Conservation (phyloP, 768 basidiomycete genomes). For the Lentinula raphanica region DNA sequence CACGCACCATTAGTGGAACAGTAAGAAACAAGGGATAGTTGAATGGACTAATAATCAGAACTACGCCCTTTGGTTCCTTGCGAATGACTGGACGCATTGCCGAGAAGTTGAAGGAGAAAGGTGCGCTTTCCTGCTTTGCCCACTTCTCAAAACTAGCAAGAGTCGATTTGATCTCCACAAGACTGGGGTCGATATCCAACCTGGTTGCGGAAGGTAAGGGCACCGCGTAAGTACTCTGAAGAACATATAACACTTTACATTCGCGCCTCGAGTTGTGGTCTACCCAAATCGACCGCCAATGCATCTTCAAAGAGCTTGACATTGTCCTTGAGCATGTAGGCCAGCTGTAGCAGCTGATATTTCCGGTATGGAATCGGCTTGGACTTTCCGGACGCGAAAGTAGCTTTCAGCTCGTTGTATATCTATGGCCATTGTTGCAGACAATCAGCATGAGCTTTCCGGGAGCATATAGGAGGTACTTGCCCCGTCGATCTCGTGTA, state of each 20-base stretch:
- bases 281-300: conserved; percentile 55
- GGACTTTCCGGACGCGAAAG: conserved; percentile 1
- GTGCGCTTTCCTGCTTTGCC: conserved; percentile 49
- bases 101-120: conserved; percentile 19
- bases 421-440: no score
- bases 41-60: conserved; percentile 68
- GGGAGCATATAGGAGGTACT: not conserved
- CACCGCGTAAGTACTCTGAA: not conserved
- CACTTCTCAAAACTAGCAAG: conserved; percentile 68
- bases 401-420: conserved; percentile 5
- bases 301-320: conserved; percentile 52
- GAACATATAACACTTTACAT: conserved; percentile 29
- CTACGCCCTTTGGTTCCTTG: conserved; percentile 75
- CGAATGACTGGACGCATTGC: conserved; percentile 59
- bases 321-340: conserved; percentile 74
- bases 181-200: conserved; percentile 21
- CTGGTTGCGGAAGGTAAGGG: not conserved
- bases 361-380: not conserved
- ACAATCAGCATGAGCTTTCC: no score
- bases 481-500: conserved; percentile 7
- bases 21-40: conserved; percentile 68
- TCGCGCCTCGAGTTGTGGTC: conserved; percentile 53
- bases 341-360: conserved; percentile 68
- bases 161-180: conserved; percentile 46
- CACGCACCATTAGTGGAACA: conserved; percentile 47